phyloP scores from a whole-genome alignment of 1,284 basidiomycete genomes.

The Apiotrichum domesticum region DNA sequence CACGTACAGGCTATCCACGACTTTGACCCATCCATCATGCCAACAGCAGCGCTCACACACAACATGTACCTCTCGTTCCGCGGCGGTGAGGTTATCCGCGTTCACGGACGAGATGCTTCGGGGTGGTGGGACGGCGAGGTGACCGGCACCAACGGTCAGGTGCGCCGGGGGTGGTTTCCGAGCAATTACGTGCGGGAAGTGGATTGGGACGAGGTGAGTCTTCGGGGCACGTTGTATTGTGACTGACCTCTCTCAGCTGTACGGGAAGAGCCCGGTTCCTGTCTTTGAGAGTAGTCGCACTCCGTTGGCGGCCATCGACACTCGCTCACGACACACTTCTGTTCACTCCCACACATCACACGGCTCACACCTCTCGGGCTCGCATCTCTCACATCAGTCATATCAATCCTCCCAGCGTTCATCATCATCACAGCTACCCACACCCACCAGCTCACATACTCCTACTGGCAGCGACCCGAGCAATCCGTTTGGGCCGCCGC shows the following conservation, averaged over 20 bases:
- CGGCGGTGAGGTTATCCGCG: slow-evolving; percentile 83
- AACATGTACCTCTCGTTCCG: slow-evolving; percentile 82
- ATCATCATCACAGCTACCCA: slow-evolving; percentile 1
- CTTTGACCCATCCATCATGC: slow-evolving; percentile 58
- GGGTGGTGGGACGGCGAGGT: slow-evolving; percentile 99
- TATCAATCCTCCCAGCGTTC: slow-evolving; percentile 6
- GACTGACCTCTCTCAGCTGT: not conserved
- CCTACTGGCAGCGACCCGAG: not conserved
- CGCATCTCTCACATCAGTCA: slow-evolving; percentile 5
- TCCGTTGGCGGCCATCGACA: not conserved
- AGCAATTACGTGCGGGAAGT: slow-evolving; percentile 54
- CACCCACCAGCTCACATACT: slow-evolving; percentile 2
- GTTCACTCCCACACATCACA: slow-evolving; percentile 10
- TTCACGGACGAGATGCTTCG: slow-evolving; percentile 75
- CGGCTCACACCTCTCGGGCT: slow-evolving; percentile 6
- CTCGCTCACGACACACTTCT: slow-evolving; percentile 12
- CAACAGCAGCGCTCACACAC: slow-evolving; percentile 47
- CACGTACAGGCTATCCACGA: slow-evolving; percentile 79
- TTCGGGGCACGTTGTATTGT: not conserved
- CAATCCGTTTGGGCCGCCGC: not conserved
- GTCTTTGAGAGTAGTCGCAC: not conserved
- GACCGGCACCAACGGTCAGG: slow-evolving; percentile 10
- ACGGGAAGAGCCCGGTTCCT: not conserved
- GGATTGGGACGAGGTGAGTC: slow-evolving; percentile 27
- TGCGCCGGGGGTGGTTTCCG: slow-evolving; percentile 93